A percentile compares a stretch with the other conserved stretches of the same genome.
phyloP scores from a whole-genome alignment of 345 rosid genomes.

The Schrenkiella parvula region DNA sequence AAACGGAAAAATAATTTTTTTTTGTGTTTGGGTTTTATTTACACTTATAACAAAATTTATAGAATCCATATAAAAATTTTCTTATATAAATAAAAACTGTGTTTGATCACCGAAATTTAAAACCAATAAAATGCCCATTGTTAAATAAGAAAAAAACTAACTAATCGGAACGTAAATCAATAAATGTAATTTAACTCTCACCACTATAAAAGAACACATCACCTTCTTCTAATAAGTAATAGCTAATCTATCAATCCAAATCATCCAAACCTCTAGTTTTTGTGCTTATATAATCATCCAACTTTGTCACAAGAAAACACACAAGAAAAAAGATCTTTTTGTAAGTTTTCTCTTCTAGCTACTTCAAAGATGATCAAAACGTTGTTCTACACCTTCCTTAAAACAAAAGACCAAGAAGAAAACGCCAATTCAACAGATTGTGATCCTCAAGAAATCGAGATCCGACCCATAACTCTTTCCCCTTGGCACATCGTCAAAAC shows the following conservation, averaged over 20 bases:
- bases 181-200: neutral
- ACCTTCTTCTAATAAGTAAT: neutral
- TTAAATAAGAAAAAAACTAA: neutral
- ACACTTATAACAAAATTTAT: too few species aligned
- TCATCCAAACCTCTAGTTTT: neutral
- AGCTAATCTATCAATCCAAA: neutral
- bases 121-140: too few species aligned
- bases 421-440: neutral
- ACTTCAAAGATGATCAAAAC: conserved; percentile 5
- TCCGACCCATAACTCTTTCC: neutral
- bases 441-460: conserved; percentile 17
- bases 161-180: neutral
- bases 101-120: too few species aligned
- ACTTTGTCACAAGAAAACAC: neutral
- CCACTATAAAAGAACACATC: neutral
- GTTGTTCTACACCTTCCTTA: conserved; percentile 15
- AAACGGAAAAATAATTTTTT: too few species aligned
- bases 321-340: too few species aligned
- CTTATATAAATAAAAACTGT: too few species aligned
- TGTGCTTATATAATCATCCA: neutral
- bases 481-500: conserved; percentile 10
- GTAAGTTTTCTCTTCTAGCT: neutral
- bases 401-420: conserved; percentile 20
- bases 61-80: too few species aligned
- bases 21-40: too few species aligned